phyloP scores from a whole-genome alignment of 2,329 filamentous ascomycete species.

The Penicillium italicum region DNA sequence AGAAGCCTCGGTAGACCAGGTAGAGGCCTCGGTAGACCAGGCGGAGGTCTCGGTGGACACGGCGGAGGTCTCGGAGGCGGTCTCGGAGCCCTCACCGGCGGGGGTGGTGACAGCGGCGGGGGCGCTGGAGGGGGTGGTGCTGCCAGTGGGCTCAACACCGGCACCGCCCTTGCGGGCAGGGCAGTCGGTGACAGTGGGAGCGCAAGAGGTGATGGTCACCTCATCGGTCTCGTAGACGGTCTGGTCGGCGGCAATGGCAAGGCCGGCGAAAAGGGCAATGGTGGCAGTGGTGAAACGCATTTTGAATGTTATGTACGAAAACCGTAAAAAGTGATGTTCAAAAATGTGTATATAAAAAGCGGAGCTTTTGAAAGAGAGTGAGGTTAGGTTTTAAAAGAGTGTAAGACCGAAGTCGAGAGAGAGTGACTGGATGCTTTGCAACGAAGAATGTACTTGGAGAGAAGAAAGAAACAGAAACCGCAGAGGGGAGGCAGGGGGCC shows the following conservation, averaged over 20 bases:
- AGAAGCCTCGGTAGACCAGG: constrained; percentile 8
- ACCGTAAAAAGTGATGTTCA: constrained; percentile 30
- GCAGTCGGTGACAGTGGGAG: constrained; percentile 60
- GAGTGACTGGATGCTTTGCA: constrained; percentile 32
- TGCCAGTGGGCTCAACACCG: constrained; percentile 13
- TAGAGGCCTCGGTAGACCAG: constrained; percentile 7
- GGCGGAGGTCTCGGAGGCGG: constrained; percentile 4
- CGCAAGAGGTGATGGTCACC: constrained; percentile 62
- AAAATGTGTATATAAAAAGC: constrained; percentile 27
- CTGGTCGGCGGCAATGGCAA: constrained; percentile 37
- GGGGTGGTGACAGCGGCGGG: constrained; percentile 12
- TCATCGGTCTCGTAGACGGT: constrained; percentile 58
- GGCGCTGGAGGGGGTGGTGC: constrained; percentile 15
- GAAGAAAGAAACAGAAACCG: constrained; percentile 22
- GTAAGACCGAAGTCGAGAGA: constrained; percentile 45
- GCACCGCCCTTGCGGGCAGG: constrained; percentile 24
- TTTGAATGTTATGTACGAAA: constrained; percentile 35
- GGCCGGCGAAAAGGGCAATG: constrained; percentile 42
- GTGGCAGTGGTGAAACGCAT: constrained; percentile 45
- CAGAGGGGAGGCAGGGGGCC: constrained; percentile 27
- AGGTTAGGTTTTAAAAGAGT: constrained; percentile 34
- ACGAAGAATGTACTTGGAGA: constrained; percentile 33
- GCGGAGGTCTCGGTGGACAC: constrained; percentile 6
- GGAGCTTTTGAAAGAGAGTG: constrained; percentile 23
- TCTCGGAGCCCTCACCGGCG: constrained; percentile 13